phyloP scores from a whole-genome alignment of 2,329 filamentous ascomycete genomes.

The Aureobasidium sp. region DNA sequence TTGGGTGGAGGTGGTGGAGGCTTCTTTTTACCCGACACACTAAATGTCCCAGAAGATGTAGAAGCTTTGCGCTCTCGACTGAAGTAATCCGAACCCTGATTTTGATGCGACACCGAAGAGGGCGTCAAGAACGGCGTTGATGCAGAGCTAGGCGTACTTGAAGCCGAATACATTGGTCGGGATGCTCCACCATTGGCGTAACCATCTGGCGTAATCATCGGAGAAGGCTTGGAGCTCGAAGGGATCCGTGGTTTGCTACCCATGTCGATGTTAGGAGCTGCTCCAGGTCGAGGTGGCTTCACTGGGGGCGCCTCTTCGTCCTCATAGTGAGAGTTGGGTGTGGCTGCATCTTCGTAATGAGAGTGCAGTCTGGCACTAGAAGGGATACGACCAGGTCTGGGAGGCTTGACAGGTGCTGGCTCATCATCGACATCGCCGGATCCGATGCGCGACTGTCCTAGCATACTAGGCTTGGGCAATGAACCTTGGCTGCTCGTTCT shows the following conservation, averaged over 20 bases:
- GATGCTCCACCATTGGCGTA: conserved; percentile 14
- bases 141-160: conserved; percentile 13
- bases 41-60: conserved; percentile 29
- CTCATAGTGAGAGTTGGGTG: conserved; percentile 17
- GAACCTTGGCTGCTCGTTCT: conserved; percentile 16
- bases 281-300: conserved; percentile 28
- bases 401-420: conserved; percentile 27
- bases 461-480: conserved; percentile 10
- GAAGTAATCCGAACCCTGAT: conserved; percentile 34
- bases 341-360: neutral
- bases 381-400: conserved; percentile 24
- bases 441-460: neutral
- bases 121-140: conserved; percentile 13
- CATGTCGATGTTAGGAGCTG: conserved; percentile 19
- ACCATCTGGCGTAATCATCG: neutral
- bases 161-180: conserved; percentile 14
- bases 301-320: conserved; percentile 28
- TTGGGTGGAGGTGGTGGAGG: conserved; percentile 65
- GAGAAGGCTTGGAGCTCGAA: conserved; percentile 13
- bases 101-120: conserved; percentile 9
- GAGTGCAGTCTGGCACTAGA: conserved; percentile 3
- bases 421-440: conserved; percentile 25
- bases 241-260: conserved; percentile 17
- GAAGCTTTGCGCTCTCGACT: conserved; percentile 33
- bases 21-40: conserved; percentile 58